A percentile compares a stretch with the other conserved stretches of the same genome.
Conservation (phyloP, 2,329 filamentous ascomycete genomes). For the Aspergillus tamarii region DNA sequence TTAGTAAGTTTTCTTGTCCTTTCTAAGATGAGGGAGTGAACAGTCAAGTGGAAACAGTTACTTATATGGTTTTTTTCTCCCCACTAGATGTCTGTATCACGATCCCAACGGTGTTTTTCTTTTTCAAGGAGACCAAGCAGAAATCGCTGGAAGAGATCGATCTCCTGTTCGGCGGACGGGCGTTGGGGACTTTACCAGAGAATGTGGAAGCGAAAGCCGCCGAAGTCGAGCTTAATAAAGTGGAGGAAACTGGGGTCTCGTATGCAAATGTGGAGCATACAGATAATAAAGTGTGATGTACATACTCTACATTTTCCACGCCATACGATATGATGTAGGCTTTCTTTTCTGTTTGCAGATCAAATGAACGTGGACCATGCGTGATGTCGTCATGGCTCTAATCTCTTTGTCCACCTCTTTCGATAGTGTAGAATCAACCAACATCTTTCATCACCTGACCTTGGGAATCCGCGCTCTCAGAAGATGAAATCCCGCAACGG, state of each 20-base stretch:
- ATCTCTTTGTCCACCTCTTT: neutral
- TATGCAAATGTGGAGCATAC: conserved; percentile 22
- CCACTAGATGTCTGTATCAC: conserved; percentile 38
- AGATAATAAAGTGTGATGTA: conserved; percentile 4
- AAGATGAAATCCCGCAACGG: neutral
- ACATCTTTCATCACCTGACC: neutral
- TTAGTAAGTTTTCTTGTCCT: conserved; percentile 38
- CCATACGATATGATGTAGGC: neutral
- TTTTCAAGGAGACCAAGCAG: conserved; percentile 60
- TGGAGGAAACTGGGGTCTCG: conserved; percentile 15
- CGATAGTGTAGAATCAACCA: neutral
- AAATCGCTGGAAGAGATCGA: conserved; percentile 62
- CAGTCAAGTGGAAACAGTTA: neutral
- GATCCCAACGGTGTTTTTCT: conserved; percentile 51
- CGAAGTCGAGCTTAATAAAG: conserved; percentile 5
- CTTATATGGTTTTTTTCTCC: neutral
- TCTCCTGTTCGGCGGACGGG: conserved; percentile 58
- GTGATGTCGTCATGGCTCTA: neutral
- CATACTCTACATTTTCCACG: no score
- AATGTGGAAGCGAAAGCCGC: conserved; percentile 25
- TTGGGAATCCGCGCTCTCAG: no score
- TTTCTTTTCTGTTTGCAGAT: neutral
- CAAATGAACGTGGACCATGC: neutral
- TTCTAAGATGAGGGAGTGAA: neutral
- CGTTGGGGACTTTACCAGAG: conserved; percentile 51